These are phyloP conservation scores for Kewa caespitosa DNA, from an alignment of 179 eudicot species.

Conservation along the genomic window DNA sequence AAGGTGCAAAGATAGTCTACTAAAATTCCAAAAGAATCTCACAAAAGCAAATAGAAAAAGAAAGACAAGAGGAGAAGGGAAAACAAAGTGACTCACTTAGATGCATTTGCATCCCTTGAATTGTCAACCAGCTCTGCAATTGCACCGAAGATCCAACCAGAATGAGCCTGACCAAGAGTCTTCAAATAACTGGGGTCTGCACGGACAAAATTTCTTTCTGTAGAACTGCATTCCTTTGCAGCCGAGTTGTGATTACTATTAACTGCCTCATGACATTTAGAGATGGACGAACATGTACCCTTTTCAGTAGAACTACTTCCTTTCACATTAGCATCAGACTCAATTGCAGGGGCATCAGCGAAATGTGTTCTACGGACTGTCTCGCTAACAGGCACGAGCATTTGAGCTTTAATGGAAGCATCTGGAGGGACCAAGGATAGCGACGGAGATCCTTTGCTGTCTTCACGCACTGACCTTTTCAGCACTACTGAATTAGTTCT, in stretches of 20 bases:
- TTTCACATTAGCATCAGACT: conserved; percentile 23
- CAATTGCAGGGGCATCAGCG: conserved; percentile 14
- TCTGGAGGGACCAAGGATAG: not conserved
- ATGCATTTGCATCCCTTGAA: conserved; percentile 76
- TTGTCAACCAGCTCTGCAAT: conserved; percentile 84
- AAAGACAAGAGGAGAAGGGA: not conserved
- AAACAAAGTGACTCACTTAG: conserved; percentile 35
- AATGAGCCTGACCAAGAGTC: conserved; percentile 80
- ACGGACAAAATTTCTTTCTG: conserved; percentile 41
- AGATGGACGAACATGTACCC: conserved; percentile 32
- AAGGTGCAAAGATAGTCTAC: not conserved
- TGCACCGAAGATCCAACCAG: conserved; percentile 83
- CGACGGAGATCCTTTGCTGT: not conserved
- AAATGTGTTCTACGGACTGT: conserved; percentile 3
- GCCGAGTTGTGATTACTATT: conserved; percentile 17
- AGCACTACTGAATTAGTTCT: not conserved
- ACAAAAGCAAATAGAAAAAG: not conserved
- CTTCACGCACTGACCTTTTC: not conserved
- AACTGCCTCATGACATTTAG: conserved; percentile 27
- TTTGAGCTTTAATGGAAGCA: not conserved
- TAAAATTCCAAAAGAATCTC: too few relatives aligned
- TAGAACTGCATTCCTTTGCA: conserved; percentile 15
- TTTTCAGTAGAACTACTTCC: conserved; percentile 32
- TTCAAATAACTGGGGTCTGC: conserved; percentile 70
- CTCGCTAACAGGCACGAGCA: not conserved